A percentile compares a stretch with the other conserved stretches of the same genome.
Evolutionary conservation across 306 rosid genomes (phyloP).

Genomic region (Parietaria judaica): DNA sequence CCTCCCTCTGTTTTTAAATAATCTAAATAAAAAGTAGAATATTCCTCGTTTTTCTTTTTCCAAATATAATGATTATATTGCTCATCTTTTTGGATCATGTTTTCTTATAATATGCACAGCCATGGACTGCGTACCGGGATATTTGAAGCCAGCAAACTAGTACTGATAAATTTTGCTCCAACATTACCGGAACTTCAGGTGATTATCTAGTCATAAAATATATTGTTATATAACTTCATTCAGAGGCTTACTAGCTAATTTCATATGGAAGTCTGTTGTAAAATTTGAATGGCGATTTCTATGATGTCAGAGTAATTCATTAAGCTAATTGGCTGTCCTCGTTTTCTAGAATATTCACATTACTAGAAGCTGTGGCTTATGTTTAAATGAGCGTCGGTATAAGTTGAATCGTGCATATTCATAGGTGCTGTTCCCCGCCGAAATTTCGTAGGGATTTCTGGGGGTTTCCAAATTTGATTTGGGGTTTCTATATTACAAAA

Average conservation of each 20-base stretch:
- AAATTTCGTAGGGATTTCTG: too few relatives aligned
- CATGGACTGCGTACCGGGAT: conserved; percentile 98
- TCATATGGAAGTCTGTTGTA: too few relatives aligned
- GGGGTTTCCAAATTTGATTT: too few relatives aligned
- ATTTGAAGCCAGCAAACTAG: conserved; percentile 87
- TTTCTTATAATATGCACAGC: conserved; percentile 53
- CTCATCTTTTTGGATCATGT: conserved; percentile 25
- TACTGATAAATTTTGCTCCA: conserved; percentile 81
- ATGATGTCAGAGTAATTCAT: too few relatives aligned
- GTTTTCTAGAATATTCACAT: too few relatives aligned
- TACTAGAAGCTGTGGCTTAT: too few relatives aligned
- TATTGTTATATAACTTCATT: conserved; percentile 3
- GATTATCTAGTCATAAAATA: conserved; percentile 2
- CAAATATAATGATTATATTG: neutral
- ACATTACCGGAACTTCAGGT: conserved; percentile 94
- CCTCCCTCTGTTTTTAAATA: conserved; percentile 10
- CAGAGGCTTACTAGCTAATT: neutral
- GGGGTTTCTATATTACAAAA: too few relatives aligned
- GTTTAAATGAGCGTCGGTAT: too few relatives aligned
- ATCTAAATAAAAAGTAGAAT: neutral
- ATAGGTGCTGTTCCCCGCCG: too few relatives aligned
- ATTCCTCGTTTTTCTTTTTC: conserved; percentile 13
- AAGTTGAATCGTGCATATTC: too few relatives aligned
- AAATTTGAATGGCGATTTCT: too few relatives aligned
- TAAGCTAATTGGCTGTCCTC: too few relatives aligned